These are phyloP conservation scores for Podospora comata DNA, from an alignment of 495 filamentous ascomycete genomes.

Conservation along the genomic window DNA sequence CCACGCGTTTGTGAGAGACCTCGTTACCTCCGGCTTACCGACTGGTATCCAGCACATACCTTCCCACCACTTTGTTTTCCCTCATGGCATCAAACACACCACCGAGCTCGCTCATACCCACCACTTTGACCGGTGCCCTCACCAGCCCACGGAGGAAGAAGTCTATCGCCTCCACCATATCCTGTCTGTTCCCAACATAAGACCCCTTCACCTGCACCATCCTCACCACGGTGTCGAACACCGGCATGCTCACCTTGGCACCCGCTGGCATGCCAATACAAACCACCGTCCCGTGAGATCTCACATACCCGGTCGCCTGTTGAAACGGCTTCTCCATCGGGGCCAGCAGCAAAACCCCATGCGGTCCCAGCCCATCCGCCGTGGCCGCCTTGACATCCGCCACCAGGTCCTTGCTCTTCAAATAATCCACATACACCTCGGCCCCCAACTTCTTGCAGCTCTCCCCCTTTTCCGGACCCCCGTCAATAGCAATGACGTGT, in stretches of 20 bases:
- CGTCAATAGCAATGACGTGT: conserved; percentile 73
- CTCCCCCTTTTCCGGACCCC: conserved; percentile 68
- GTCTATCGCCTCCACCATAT: conserved; percentile 77
- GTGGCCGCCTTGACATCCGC: conserved; percentile 72
- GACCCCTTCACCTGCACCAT: conserved; percentile 89
- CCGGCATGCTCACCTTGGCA: conserved; percentile 72
- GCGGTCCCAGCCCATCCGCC: conserved; percentile 71
- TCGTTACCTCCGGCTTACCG: conserved; percentile 28
- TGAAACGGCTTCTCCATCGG: conserved; percentile 87
- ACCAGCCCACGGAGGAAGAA: conserved; percentile 81
- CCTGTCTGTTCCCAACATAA: conserved; percentile 84
- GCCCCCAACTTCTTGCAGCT: conserved; percentile 69
- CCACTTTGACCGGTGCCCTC: conserved; percentile 77
- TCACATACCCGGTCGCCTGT: conserved; percentile 76
- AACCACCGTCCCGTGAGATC: conserved; percentile 72
- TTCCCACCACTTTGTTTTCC: conserved; percentile 72
- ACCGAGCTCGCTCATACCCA: conserved; percentile 68
- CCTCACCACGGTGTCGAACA: conserved; percentile 74
- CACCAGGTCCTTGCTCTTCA: conserved; percentile 66
- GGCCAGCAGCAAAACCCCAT: conserved; percentile 80
- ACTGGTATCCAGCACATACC: conserved; percentile 73
- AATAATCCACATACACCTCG: conserved; percentile 71
- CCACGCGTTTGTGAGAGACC: neutral
- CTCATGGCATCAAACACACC: conserved; percentile 71
- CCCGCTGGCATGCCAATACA: conserved; percentile 78